Percentiles rank a stretch among this genome's conserved stretches.
phyloP scores from a whole-genome alignment of 1,284 basidiomycete species.

The Rhodotorula sp. region DNA sequence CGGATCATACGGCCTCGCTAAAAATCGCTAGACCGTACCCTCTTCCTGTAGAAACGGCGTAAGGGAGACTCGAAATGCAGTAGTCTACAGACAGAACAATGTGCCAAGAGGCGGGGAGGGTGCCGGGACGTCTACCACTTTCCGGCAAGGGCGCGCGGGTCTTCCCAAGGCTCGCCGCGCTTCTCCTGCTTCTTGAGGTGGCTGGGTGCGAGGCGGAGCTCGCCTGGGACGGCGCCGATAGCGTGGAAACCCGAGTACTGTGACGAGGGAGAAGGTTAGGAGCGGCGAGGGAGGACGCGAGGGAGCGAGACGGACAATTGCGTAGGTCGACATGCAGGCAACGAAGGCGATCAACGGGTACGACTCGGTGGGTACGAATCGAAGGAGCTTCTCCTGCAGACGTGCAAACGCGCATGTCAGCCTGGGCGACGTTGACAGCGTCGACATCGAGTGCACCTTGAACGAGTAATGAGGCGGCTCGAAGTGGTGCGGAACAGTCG shows the following conservation, averaged over 20 bases:
- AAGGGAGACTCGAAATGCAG: not conserved
- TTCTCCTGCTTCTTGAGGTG: not conserved
- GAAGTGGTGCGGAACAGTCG: not conserved
- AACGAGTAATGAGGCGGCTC: conserved; percentile 3
- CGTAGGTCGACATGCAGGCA: conserved; percentile 4
- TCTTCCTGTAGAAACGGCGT: not conserved
- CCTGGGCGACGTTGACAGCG: no score
- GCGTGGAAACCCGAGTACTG: conserved; percentile 1
- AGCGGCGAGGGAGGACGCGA: not conserved
- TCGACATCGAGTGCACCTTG: not conserved
- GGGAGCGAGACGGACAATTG: not conserved
- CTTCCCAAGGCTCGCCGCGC: conserved; percentile 11
- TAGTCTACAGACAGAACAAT: not conserved
- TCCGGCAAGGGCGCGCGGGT: conserved; percentile 9
- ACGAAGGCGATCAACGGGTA: conserved; percentile 5
- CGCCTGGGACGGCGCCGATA: conserved; percentile 8
- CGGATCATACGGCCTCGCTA: not conserved
- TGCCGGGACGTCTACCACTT: conserved; percentile 2
- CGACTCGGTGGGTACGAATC: conserved; percentile 11
- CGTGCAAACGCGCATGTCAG: not conserved
- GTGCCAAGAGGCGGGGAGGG: not conserved
- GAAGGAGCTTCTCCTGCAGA: not conserved
- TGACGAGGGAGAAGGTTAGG: not conserved
- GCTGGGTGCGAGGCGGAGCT: conserved; percentile 2
- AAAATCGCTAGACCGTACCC: not conserved